Base-by-base conservation (phyloP, 176 grass and related monocot genomes). In the Triticum timopheevii region DNA sequence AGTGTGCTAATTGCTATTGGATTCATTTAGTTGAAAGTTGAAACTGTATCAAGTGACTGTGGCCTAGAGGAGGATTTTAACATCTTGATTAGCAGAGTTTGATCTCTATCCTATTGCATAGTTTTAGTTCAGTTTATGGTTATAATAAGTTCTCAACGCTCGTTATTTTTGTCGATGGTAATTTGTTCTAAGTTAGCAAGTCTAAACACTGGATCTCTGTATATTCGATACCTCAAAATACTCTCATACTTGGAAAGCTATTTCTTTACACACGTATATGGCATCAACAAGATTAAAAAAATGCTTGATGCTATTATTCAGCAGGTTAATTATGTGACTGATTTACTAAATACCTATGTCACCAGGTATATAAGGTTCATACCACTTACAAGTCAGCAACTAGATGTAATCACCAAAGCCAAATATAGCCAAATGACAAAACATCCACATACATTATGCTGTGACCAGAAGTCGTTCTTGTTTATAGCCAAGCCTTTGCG, bases 401-500 rank as follows among this genome's bases (percentile, higher is more conserved):
- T 52, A 47, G 23, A 74, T 74, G 45, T 33, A 33, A 20, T 52
- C 1, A 76, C 45, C 11, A 16, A 33, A 54, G 25, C 16, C 20
- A 77, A 22, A 77, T 34, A 56, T 20, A 77, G 8, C 25, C 25
- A 34, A 77, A 77, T 16, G 6, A 61, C 4, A 28, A 50, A 86
- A 12, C 12, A 67, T 78, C 19, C 33, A 79, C 76, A 78, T 90
- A 92, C 93, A 82, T 87, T 91, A 85, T 95, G 93, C 47, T 95
- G 93, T 47, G 93, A 92, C 93, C 93, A 95, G 36, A 86, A 50
- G 38, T 95, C 93, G 16, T 83, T 76, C 47, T 81, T 92, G 88
- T 95, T 95, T 88, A 90, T 92, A 30, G 71, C 71, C 81, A 95
- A 78, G 73, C 93, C 93, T 87, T 90, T 95, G 39, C 90, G 81